Base-by-base conservation (phyloP, 2,329 filamentous ascomycete genomes). In the Ceratocystis harringtonii region DNA sequence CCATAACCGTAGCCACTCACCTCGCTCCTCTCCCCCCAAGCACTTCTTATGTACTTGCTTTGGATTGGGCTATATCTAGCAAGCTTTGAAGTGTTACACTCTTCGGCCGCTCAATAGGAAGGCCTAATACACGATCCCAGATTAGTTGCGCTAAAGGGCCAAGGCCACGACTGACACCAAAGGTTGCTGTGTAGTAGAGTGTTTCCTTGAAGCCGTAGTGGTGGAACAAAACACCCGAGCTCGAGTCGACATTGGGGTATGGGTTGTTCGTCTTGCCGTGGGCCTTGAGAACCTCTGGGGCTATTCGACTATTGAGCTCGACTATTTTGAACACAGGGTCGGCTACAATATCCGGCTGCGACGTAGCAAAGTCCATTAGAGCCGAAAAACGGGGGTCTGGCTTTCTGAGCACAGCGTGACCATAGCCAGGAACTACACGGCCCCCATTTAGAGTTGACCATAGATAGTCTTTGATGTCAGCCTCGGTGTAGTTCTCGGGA, bases 221-320 rank as follows among this genome's bases (percentile, higher is more conserved):
- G 77, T 97, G 87, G 84, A 99, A 97, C 61, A 99, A 82, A 5
- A 97, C 92, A 69, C 94, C 94, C 0, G 91, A 96, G 69, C 85
- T 87, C 61, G 88, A 91, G 76, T 99, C 94, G 68, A 99, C 94
- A 75, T 99, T 99, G 69, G 94, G 94, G 78, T 92, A 95, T 1
- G 94, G 91, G 79, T 96, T 96, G 82, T 95, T 95, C 70, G 91
- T 96, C 86, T 96, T 97, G 76, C 94, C 94, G 74, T 99, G 94
- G 79, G 96, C 86, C 72, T 85, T 94, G 71, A 99, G 81, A 22
- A 99, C 94, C 63, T 84, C 83, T 17, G 94, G 94, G 0, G 94
- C 94, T 69, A 99, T 87, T 72, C 91, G 87, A 69, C 88, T 91
- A 80, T 95, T 97, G 79, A 88, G 87, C 82, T 92, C 88, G 65